Evolutionary conservation across 192 early-diverging fungal species (phyloP).

Genomic region (Mortierella alpina): DNA sequence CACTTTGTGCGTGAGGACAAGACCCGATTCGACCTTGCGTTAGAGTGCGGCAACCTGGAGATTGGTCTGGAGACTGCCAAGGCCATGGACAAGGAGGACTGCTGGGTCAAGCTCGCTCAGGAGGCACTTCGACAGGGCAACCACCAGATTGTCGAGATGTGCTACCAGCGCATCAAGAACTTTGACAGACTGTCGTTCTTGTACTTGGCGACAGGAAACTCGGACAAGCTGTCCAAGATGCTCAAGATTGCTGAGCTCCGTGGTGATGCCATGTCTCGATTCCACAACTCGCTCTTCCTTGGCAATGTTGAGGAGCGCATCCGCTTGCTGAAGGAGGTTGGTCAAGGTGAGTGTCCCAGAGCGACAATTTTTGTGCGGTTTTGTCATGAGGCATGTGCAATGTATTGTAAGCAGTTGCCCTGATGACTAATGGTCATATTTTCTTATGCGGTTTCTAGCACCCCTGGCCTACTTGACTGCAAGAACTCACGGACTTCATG

Average conservation of each 20-base stretch:
- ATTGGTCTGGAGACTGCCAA: conserved; percentile 96
- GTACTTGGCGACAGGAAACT: conserved; percentile 93
- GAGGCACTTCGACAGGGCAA: conserved; percentile 95
- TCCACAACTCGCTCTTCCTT: conserved; percentile 92
- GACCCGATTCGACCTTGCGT: conserved; percentile 94
- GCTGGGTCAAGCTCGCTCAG: conserved; percentile 88
- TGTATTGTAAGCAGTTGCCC: too few species aligned
- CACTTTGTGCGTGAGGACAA: conserved; percentile 98
- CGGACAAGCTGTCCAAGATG: conserved; percentile 94
- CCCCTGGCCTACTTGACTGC: conserved; percentile 95
- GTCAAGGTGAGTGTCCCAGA: conserved; percentile 73
- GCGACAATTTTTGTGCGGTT: not conserved
- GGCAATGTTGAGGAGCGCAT: conserved; percentile 95
- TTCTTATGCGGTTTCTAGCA: conserved; percentile 53
- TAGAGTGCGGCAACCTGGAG: conserved; percentile 97
- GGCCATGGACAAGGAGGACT: conserved; percentile 87
- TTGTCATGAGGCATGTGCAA: not conserved
- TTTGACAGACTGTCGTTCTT: conserved; percentile 96
- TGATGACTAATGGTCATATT: too few species aligned
- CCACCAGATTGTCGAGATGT: conserved; percentile 87
- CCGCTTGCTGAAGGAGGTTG: conserved; percentile 83
- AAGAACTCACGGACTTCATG: conserved; percentile 87
- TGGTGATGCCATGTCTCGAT: conserved; percentile 88
- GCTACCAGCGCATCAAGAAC: conserved; percentile 91
- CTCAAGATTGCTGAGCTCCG: conserved; percentile 91